Conservation (phyloP, 1,284 basidiomycete species). For the Cutaneotrichosporon arboriforme region DNA sequence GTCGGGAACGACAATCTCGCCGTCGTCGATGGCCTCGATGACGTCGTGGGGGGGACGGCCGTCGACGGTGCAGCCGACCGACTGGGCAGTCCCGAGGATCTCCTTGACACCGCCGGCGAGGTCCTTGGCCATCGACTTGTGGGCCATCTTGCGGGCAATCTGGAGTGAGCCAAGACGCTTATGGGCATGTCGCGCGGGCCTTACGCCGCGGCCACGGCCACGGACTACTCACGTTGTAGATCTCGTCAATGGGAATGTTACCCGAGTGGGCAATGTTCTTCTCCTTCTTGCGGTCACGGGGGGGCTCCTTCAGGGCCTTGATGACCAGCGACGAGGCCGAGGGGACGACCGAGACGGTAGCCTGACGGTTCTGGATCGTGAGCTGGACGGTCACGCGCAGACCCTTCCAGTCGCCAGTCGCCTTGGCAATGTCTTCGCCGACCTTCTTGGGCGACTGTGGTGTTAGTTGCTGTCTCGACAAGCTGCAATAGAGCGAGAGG, state of each 20-base stretch:
- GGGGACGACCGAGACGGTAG: conserved; percentile 91
- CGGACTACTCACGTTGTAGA: conserved; percentile 62
- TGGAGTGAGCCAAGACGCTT: conserved; percentile 16
- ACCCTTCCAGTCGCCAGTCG: conserved; percentile 98
- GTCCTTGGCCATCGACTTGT: conserved; percentile 90
- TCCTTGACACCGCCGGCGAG: conserved; percentile 88
- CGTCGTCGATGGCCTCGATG: conserved; percentile 92
- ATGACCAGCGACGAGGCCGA: conserved; percentile 98
- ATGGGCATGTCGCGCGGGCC: no score
- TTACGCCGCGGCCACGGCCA: not conserved
- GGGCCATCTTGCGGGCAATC: conserved; percentile 77
- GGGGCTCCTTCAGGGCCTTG: conserved; percentile 97
- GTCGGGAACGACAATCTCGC: conserved; percentile 89
- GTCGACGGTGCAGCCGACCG: conserved; percentile 92
- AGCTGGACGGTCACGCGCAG: conserved; percentile 98
- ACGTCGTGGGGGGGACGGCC: conserved; percentile 90
- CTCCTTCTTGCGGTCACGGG: conserved; percentile 99
- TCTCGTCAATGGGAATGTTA: conserved; percentile 92
- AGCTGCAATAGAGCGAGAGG: no score
- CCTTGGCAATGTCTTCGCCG: conserved; percentile 99
- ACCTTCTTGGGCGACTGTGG: conserved; percentile 98
- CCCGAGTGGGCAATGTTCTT: conserved; percentile 99
- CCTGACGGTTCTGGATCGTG: conserved; percentile 99
- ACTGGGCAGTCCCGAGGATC: conserved; percentile 88
- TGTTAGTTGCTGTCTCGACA: not conserved